phyloP scores from a whole-genome alignment of 2,329 filamentous ascomycete species.

The Monosporascus sp. region DNA sequence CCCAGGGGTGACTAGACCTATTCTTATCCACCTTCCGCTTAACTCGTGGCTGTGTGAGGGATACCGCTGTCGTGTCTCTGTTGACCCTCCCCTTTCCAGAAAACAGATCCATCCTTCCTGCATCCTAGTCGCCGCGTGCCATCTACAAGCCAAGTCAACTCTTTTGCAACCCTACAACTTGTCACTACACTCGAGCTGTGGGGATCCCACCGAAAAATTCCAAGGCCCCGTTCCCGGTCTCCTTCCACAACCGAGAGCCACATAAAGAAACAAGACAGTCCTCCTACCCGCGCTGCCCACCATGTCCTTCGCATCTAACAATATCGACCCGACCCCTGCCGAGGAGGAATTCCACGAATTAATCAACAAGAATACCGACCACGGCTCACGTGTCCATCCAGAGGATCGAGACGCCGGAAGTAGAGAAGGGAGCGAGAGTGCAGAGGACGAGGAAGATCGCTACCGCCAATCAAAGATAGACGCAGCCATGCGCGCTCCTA shows the following conservation, averaged over 20 bases:
- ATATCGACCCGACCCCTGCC: slow-evolving; percentile 46
- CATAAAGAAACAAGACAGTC: slow-evolving; percentile 15
- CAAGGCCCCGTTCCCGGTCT: not conserved
- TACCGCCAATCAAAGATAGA: slow-evolving; percentile 53
- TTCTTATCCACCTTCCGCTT: not conserved
- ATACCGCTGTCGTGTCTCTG: not conserved
- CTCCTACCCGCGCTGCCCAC: slow-evolving; percentile 17
- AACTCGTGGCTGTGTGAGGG: not conserved
- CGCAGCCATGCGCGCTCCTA: slow-evolving; percentile 61
- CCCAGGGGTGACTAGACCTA: slow-evolving; percentile 5
- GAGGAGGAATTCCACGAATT: slow-evolving; percentile 65
- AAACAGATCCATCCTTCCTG: not conserved
- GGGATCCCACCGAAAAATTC: not conserved
- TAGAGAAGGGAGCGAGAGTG: slow-evolving; percentile 38
- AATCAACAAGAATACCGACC: slow-evolving; percentile 49
- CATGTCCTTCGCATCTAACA: slow-evolving; percentile 40
- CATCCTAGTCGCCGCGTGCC: not conserved
- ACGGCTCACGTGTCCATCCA: slow-evolving; percentile 44
- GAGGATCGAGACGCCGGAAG: slow-evolving; percentile 51
- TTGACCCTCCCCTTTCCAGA: too few relatives aligned
- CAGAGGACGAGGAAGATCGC: slow-evolving; percentile 52
- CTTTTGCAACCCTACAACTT: not conserved
- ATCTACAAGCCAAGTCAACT: not conserved
- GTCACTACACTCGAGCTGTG: not conserved
- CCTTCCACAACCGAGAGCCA: slow-evolving; percentile 5